Conservation (phyloP, 106 monocot genomes). For the Apostasia shenzhenica region DNA sequence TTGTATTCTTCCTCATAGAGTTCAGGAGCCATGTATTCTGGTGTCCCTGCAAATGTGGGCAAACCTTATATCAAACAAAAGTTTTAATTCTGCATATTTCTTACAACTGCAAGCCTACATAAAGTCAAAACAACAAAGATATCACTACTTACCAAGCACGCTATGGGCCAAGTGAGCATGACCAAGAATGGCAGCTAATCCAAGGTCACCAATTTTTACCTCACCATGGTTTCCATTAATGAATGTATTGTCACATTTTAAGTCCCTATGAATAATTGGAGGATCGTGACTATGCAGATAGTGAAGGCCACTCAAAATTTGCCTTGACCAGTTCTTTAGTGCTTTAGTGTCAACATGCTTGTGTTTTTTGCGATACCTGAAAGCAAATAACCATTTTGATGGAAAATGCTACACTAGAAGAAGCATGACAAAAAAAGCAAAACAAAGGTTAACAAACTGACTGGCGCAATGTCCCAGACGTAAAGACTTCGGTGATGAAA, state of each 20-base stretch:
- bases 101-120: background rate
- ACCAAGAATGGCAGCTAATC: conserved; percentile 57
- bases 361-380: conserved; percentile 53
- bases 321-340: conserved; percentile 63
- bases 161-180: conserved; percentile 43
- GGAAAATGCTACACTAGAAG: background rate
- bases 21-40: conserved; percentile 75
- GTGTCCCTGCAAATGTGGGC: conserved; percentile 28
- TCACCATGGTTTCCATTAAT: conserved; percentile 73
- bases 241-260: conserved; percentile 77
- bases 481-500: conserved; percentile 76
- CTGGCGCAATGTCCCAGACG: conserved; percentile 71
- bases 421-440: background rate
- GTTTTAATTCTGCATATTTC: background rate
- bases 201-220: conserved; percentile 82
- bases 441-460: conserved; percentile 7
- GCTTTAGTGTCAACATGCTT: conserved; percentile 55
- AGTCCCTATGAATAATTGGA: conserved; percentile 61
- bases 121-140: background rate
- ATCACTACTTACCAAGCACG: conserved; percentile 31
- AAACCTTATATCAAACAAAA: background rate
- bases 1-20: conserved; percentile 72
- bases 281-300: conserved; percentile 72
- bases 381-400: too few relatives aligned
- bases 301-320: conserved; percentile 52